Conservation (phyloP, 2,329 filamentous ascomycete species). For the Xylariaceae sp. region DNA sequence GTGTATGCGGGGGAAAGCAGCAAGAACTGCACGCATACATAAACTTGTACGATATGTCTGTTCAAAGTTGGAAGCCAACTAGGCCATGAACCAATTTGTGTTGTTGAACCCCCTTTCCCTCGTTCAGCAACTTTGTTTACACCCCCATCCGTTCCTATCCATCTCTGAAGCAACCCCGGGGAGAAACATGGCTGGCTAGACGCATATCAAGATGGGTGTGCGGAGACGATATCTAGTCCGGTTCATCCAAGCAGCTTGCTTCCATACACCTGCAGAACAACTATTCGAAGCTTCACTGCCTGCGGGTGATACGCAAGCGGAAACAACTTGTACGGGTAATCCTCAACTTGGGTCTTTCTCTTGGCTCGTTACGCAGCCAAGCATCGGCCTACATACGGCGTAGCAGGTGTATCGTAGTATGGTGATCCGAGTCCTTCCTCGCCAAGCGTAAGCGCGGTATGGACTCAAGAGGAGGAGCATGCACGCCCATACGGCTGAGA, state of each 20-base stretch:
- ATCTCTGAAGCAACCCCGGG: constrained; percentile 1
- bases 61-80: neutral
- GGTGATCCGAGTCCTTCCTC: neutral
- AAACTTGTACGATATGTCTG: neutral
- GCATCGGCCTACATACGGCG: neutral
- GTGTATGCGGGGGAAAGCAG: neutral
- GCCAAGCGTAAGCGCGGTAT: neutral
- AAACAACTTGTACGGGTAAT: neutral
- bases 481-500: too few species aligned
- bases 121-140: too few species aligned
- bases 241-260: constrained; percentile 3
- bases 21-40: neutral
- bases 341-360: neutral
- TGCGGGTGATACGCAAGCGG: neutral
- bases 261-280: too few species aligned
- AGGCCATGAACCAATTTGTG: neutral
- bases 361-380: neutral
- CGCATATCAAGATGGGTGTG: constrained; percentile 1
- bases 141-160: neutral
- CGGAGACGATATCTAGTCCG: constrained; percentile 6
- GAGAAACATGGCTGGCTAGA: constrained; percentile 10
- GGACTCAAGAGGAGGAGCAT: neutral
- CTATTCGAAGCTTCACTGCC: too few species aligned
- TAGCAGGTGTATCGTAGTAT: neutral
- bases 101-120: neutral